Conservation (phyloP, 2,329 filamentous ascomycete species). For the Neurospora sp. region DNA sequence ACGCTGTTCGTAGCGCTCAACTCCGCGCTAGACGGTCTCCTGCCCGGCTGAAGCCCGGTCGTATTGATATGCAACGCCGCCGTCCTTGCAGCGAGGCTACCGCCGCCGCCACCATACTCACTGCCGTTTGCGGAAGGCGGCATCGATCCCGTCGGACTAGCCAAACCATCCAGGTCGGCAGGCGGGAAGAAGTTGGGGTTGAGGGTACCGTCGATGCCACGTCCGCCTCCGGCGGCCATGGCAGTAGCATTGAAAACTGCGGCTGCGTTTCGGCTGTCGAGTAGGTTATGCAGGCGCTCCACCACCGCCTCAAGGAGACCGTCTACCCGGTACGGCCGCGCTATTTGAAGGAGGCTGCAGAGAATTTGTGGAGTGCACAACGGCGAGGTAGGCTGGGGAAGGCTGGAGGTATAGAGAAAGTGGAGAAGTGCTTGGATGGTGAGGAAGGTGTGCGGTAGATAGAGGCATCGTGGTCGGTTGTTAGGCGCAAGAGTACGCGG, state of each 20-base stretch:
- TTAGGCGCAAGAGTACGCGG: conserved; percentile 47
- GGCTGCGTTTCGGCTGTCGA: conserved; percentile 89
- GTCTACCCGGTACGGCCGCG: conserved; percentile 86
- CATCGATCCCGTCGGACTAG: conserved; percentile 15
- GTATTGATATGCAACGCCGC: conserved; percentile 41
- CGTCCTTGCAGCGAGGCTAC: conserved; percentile 19
- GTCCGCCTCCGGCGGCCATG: conserved; percentile 91
- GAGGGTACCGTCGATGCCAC: conserved; percentile 61
- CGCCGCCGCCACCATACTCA: conserved; percentile 12
- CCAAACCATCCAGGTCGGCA: conserved; percentile 34
- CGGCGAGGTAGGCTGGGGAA: conserved; percentile 65
- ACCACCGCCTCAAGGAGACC: conserved; percentile 88
- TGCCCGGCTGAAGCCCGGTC: conserved; percentile 22
- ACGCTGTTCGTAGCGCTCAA: conserved; percentile 40
- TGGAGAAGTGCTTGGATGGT: conserved; percentile 86
- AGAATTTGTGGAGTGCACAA: conserved; percentile 92
- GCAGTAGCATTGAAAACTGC: conserved; percentile 97
- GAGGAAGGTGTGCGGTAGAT: conserved; percentile 83
- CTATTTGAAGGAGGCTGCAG: conserved; percentile 87
- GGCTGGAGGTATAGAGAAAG: conserved; percentile 84
- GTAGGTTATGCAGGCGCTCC: conserved; percentile 75
- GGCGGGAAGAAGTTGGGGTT: conserved; percentile 55
- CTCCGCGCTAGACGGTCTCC: conserved; percentile 36
- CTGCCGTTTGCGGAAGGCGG: conserved; percentile 5
- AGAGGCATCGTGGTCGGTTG: conserved; percentile 74